These are phyloP conservation scores for Nepenthes gracilis DNA, from an alignment of 148 eudicot genomes.

Conservation along the genomic window DNA sequence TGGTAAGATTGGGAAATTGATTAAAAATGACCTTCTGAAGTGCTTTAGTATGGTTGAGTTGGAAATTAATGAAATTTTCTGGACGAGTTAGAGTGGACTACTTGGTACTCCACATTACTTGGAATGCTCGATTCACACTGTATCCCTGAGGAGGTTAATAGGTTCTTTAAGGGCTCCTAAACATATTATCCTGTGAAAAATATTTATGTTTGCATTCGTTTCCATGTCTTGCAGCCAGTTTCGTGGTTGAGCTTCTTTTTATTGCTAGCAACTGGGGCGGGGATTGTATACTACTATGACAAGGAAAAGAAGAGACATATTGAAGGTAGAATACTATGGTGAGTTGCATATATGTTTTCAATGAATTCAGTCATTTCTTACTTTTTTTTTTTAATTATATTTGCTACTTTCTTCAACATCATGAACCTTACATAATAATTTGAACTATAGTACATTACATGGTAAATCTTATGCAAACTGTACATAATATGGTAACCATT, in stretches of 20 bases:
- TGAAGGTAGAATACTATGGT: slow-evolving; percentile 85
- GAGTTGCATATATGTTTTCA: slow-evolving; percentile 22
- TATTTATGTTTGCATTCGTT: neutral
- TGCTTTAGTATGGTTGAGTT: too few relatives aligned
- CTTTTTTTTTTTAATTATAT: neutral
- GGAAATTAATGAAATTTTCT: too few relatives aligned
- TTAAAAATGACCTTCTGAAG: too few relatives aligned
- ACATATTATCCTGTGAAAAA: neutral
- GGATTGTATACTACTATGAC: slow-evolving; percentile 72
- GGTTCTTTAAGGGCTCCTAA: neutral
- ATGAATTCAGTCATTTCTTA: neutral
- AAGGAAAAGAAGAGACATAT: slow-evolving; percentile 78
- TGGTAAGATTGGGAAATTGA: too few relatives aligned
- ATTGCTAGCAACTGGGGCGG: slow-evolving; percentile 76
- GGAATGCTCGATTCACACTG: too few relatives aligned
- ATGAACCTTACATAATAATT: too few relatives aligned
- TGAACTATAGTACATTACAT: too few relatives aligned
- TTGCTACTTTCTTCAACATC: neutral
- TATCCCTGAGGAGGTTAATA: neutral
- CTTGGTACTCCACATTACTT: too few relatives aligned
- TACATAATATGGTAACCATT: too few relatives aligned
- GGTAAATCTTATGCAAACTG: too few relatives aligned
- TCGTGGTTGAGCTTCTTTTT: slow-evolving; percentile 94
- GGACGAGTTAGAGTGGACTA: too few relatives aligned
- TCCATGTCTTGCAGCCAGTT: slow-evolving; percentile 55